These are phyloP conservation scores for Colletotrichum spaethianum DNA, from an alignment of 2,329 filamentous ascomycete species.

Conservation along the genomic window DNA sequence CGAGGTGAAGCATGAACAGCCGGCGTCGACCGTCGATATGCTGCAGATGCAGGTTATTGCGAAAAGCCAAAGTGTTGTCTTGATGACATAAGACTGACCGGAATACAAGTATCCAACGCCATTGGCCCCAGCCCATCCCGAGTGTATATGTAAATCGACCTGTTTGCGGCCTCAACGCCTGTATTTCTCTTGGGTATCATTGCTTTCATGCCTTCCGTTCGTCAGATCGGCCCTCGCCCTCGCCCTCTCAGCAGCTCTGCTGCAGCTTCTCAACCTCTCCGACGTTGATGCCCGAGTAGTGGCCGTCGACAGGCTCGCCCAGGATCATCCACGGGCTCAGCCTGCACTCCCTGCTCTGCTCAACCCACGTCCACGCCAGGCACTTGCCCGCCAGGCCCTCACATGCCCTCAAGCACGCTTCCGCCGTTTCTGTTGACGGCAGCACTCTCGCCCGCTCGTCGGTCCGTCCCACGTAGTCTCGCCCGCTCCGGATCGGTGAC, in stretches of 20 bases:
- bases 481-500: constrained; percentile 54
- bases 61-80: too few relatives aligned
- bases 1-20: not conserved
- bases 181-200: constrained; percentile 13
- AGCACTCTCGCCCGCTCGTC: constrained; percentile 59
- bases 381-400: constrained; percentile 55
- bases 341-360: constrained; percentile 56
- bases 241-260: constrained; percentile 34
- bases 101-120: not conserved
- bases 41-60: not conserved
- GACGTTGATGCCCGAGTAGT: constrained; percentile 56
- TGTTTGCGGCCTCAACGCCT: not conserved
- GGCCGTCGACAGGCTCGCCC: constrained; percentile 53
- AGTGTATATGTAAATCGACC: not conserved
- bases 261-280: constrained; percentile 39
- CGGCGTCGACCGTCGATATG: not conserved
- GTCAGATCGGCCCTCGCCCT: too few relatives aligned
- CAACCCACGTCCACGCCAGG: constrained; percentile 67
- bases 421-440: constrained; percentile 54
- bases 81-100: not conserved
- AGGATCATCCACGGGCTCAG: constrained; percentile 66
- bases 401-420: constrained; percentile 62
- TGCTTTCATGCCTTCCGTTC: not conserved
- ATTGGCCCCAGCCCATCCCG: not conserved
- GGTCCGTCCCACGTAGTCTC: constrained; percentile 66